Evolutionary conservation across 495 filamentous ascomycete species (phyloP).

Genomic region (Podospora tetraspora): DNA sequence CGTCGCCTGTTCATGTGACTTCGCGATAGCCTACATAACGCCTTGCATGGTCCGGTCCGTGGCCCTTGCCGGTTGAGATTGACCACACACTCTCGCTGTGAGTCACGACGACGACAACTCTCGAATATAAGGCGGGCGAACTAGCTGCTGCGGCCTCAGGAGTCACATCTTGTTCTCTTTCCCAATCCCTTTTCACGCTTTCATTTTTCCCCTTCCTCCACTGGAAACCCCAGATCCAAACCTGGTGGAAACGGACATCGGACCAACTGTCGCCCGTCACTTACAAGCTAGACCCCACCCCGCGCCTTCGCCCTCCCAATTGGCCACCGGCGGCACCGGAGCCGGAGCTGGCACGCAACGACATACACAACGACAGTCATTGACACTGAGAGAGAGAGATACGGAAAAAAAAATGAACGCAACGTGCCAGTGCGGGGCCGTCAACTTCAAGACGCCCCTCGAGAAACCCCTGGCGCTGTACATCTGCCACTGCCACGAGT

Average conservation of each 20-base stretch:
- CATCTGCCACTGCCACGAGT: conserved; percentile 65
- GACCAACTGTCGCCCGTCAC: neutral
- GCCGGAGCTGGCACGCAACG: neutral
- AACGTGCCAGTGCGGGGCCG: conserved; percentile 58
- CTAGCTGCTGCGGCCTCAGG: neutral
- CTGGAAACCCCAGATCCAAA: neutral
- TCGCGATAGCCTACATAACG: conserved; percentile 14
- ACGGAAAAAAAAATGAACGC: conserved; percentile 47
- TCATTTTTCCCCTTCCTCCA: neutral
- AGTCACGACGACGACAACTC: neutral
- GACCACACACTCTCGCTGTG: neutral
- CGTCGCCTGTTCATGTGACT: conserved; percentile 23
- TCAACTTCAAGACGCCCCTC: conserved; percentile 56
- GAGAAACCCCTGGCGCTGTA: conserved; percentile 53
- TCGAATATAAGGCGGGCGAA: neutral
- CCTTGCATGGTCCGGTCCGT: neutral
- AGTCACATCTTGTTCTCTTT: neutral
- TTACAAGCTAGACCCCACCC: neutral
- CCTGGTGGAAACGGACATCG: neutral
- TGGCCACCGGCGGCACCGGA: neutral
- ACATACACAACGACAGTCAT: neutral
- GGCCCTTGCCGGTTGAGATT: neutral
- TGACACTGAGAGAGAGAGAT: neutral
- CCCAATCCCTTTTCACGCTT: neutral
- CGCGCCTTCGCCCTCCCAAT: neutral